Evolutionary conservation across 73 alveolate species (phyloP), one percentile per base, ranked within the genome.

Genomic region (Paramecium pentaurelia): DNA sequence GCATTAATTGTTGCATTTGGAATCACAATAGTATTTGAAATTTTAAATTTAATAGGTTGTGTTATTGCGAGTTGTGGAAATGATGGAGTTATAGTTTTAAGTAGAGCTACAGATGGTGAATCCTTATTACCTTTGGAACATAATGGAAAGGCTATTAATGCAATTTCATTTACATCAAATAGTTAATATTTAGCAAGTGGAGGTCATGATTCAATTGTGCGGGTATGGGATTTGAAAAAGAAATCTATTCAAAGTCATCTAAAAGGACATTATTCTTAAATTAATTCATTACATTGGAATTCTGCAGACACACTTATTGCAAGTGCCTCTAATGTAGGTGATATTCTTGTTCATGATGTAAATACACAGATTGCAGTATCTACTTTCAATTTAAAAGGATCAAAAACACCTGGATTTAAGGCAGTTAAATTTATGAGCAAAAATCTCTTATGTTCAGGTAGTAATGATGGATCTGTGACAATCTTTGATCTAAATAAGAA

Each of bases 141-240:
- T 22, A 40, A 80, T 42, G 91, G 77, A 9, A 45, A 80, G 44
- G 28, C 91, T 12, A 45, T 80, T 14, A 80, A 45, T 80, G 49
- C 91, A 8, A 40, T 80, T 10, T 34, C 77, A 44, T 80, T 80
- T 22, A 45, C 91, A 27, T 80, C 91, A 27, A 80, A 80, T 80
- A 45, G 58, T 20, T n/a, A 44, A 80, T 45, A 25, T 49, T 80
- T 80, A 47, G 77, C 77, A 80, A 44, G 75, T 45, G 77, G 91
- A 12, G 91, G 77, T 45, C 58, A 80, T 34, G 91, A 80, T 80
- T 25, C 75, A 10, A 18, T 80, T 42, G 91, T 80, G 47, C 71
- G 77, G 34, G 34, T 80, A 18, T 80, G 91, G 77, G 91, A 80
- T 80, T 47, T 80, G 91, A 45, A 80, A 47, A 45, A 80, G 75